phyloP scores from a whole-genome alignment of 2,329 filamentous ascomycete species.

The Leptographium radiaticola region DNA sequence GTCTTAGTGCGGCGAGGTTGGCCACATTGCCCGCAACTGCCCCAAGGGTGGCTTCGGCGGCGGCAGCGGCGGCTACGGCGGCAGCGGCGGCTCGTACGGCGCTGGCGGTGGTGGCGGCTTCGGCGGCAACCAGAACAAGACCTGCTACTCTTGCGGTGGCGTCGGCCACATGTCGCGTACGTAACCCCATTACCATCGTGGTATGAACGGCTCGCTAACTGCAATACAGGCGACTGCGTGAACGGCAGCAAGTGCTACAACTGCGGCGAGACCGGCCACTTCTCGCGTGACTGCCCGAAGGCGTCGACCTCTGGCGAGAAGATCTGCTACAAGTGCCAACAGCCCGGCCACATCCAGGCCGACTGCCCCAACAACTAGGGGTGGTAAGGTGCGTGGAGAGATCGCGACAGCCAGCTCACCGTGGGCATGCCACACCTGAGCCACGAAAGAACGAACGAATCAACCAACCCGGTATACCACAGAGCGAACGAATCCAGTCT shows the following conservation, averaged over 20 bases:
- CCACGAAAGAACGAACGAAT: conserved; percentile 8
- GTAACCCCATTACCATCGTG: conserved; percentile 16
- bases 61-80: conserved; percentile 8
- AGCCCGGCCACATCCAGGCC: conserved; percentile 79
- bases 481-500: conserved; percentile 3
- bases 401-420: conserved; percentile 7
- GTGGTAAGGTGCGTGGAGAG: background rate
- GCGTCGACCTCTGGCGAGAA: conserved; percentile 79
- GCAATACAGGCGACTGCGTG: conserved; percentile 64
- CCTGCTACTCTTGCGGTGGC: conserved; percentile 96
- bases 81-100: conserved; percentile 26
- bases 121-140: conserved; percentile 39
- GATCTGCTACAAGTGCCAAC: conserved; percentile 94
- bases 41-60: conserved; percentile 48
- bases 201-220: conserved; percentile 1
- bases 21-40: conserved; percentile 93
- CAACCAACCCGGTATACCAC: conserved; percentile 7
- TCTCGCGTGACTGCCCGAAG: conserved; percentile 91
- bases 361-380: conserved; percentile 72
- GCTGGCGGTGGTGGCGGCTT: conserved; percentile 24
- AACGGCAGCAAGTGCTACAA: conserved; percentile 99
- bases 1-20: conserved; percentile 70
- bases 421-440: conserved; percentile 6
- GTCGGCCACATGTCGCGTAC: conserved; percentile 88
- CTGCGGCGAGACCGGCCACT: conserved; percentile 86